Conservation (phyloP, 176 grass and related monocot genomes). For the Oryza glaberrima region DNA sequence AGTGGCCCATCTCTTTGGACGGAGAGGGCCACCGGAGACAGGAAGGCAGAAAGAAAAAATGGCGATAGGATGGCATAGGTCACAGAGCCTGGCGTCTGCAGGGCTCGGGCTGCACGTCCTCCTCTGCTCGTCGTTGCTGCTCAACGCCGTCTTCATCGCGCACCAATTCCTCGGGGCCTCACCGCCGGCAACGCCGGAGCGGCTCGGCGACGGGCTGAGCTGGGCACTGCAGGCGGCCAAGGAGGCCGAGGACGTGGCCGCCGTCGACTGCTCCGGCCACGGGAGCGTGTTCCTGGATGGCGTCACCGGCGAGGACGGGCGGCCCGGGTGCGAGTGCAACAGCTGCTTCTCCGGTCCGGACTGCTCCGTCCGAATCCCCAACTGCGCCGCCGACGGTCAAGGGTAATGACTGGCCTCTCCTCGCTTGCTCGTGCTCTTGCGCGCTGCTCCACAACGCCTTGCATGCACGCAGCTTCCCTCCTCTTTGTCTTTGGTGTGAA, state of each 20-base stretch:
- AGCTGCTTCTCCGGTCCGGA: conserved; percentile 59
- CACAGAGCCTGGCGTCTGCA: background rate
- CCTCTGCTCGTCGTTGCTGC: conserved; percentile 55
- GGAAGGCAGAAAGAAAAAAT: background rate
- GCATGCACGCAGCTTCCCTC: too few relatives aligned
- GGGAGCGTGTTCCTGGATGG: conserved; percentile 61
- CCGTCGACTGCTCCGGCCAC: conserved; percentile 66
- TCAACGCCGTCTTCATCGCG: conserved; percentile 56
- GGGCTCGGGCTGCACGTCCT: conserved; percentile 4
- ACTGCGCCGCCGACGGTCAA: conserved; percentile 62
- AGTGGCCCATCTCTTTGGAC: background rate
- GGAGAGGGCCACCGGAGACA: background rate
- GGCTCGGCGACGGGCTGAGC: conserved; percentile 19
- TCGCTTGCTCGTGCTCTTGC: background rate
- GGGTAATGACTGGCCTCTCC: conserved; percentile 37
- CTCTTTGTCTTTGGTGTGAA: too few relatives aligned
- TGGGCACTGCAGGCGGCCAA: conserved; percentile 64
- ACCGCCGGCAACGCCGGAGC: background rate
- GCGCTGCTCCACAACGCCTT: too few relatives aligned
- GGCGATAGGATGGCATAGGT: background rate
- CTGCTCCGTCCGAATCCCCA: conserved; percentile 55
- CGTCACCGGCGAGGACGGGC: conserved; percentile 40
- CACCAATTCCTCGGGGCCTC: conserved; percentile 38
- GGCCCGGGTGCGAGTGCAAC: conserved; percentile 75
- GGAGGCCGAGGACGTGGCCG: conserved; percentile 68